phyloP scores from a whole-genome alignment of 208 protist genomes.

The Plasmodiophora brassicae region DNA sequence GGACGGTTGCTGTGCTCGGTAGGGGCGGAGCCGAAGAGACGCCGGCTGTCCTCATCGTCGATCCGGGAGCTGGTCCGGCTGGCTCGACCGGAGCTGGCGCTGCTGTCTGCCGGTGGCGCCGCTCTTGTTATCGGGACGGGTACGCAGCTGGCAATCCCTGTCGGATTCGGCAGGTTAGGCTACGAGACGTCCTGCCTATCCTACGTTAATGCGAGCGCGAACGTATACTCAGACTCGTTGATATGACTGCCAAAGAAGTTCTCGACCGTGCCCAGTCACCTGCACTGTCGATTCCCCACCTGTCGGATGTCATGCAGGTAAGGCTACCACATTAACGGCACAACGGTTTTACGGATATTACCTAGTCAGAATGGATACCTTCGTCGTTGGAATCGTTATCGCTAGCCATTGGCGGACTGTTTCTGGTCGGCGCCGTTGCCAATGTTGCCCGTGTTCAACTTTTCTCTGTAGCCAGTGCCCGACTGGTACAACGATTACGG shows the following conservation, averaged over 20 bases:
- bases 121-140: background rate
- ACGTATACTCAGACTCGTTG: too few relatives aligned
- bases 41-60: too few relatives aligned
- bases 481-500: background rate
- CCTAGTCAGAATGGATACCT: background rate
- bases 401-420: too few relatives aligned
- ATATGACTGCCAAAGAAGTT: too few relatives aligned
- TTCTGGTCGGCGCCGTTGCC: background rate
- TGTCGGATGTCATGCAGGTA: too few relatives aligned
- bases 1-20: too few relatives aligned
- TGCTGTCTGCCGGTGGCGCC: background rate
- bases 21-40: too few relatives aligned
- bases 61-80: too few relatives aligned
- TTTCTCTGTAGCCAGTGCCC: conserved; percentile 5
- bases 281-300: too few relatives aligned
- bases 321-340: too few relatives aligned
- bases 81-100: background rate
- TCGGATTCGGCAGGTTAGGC: background rate
- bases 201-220: too few relatives aligned
- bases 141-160: background rate
- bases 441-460: background rate
- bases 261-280: too few relatives aligned
- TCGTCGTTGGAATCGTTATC: background rate
- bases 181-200: background rate
- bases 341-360: background rate